Conservation (phyloP, 768 basidiomycete species). For the Candolleomyces aberdarensis region DNA sequence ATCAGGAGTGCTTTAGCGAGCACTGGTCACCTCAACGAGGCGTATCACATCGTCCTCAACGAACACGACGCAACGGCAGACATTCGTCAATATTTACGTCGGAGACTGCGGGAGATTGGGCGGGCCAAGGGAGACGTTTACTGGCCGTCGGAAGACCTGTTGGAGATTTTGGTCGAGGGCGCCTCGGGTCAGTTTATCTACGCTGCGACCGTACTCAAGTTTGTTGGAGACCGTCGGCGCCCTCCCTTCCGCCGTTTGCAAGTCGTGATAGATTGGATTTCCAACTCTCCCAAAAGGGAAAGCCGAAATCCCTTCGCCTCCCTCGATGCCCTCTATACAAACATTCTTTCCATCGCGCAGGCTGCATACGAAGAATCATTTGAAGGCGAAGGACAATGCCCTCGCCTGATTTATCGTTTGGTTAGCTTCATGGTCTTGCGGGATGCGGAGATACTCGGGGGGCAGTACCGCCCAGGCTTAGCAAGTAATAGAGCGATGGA, state of each 20-base stretch:
- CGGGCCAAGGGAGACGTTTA: background rate
- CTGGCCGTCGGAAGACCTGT: slow-evolving; percentile 1
- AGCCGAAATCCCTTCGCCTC: background rate
- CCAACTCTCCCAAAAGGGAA: background rate
- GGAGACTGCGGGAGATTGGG: background rate
- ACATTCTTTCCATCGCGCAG: background rate
- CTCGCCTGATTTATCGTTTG: background rate
- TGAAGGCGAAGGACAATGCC: background rate
- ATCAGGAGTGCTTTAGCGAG: background rate
- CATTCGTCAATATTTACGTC: background rate
- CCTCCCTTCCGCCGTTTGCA: background rate
- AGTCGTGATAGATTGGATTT: background rate
- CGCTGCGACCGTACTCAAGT: background rate
- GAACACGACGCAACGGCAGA: background rate
- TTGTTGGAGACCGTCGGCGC: background rate
- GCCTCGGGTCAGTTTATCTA: slow-evolving; percentile 6
- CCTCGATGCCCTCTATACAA: background rate
- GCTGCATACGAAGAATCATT: background rate
- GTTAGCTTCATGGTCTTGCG: background rate
- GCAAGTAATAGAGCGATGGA: background rate
- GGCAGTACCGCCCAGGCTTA: background rate
- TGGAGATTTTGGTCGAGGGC: background rate
- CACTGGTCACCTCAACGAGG: background rate
- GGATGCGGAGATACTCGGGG: background rate
- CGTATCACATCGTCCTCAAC: background rate